Evolutionary conservation across 1,284 basidiomycete species (phyloP).

Genomic region (Sphaerobolus stellatus): DNA sequence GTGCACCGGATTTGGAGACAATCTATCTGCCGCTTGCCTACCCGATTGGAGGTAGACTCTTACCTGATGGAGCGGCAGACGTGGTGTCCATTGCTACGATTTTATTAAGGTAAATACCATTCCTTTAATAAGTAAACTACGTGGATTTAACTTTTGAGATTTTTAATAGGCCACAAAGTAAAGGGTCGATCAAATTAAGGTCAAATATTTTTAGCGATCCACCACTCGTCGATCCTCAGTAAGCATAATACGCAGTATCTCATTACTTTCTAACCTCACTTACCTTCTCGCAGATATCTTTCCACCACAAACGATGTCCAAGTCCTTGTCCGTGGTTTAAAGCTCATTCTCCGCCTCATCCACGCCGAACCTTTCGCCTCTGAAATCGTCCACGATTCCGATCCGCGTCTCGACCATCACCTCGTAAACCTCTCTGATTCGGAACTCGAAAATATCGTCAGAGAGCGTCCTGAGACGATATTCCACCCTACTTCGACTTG

Average conservation of each 20-base stretch:
- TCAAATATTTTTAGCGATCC: slow-evolving; percentile 40
- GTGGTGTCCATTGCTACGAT: neutral
- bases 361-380: slow-evolving; percentile 49
- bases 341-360: slow-evolving; percentile 48
- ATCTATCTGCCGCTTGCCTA: slow-evolving; percentile 38
- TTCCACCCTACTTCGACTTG: slow-evolving; percentile 60
- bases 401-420: slow-evolving; percentile 43
- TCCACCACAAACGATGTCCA: slow-evolving; percentile 53
- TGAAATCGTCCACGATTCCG: slow-evolving; percentile 43
- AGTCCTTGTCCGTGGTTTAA: slow-evolving; percentile 53
- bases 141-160: slow-evolving; percentile 23
- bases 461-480: slow-evolving; percentile 53
- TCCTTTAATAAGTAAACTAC: neutral
- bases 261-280: neutral
- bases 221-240: slow-evolving; percentile 46
- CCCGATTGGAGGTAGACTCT: slow-evolving; percentile 25
- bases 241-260: slow-evolving; percentile 8
- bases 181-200: slow-evolving; percentile 39
- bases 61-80: slow-evolving; percentile 10
- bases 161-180: slow-evolving; percentile 38
- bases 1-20: slow-evolving; percentile 19
- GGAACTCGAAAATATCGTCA: slow-evolving; percentile 42
- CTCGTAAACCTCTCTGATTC: slow-evolving; percentile 40
- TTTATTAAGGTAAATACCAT: neutral
- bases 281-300: slow-evolving; percentile 47